These are phyloP conservation scores for Epichloe gansuensis DNA, from an alignment of 2,329 filamentous ascomycete genomes.

Conservation along the genomic window DNA sequence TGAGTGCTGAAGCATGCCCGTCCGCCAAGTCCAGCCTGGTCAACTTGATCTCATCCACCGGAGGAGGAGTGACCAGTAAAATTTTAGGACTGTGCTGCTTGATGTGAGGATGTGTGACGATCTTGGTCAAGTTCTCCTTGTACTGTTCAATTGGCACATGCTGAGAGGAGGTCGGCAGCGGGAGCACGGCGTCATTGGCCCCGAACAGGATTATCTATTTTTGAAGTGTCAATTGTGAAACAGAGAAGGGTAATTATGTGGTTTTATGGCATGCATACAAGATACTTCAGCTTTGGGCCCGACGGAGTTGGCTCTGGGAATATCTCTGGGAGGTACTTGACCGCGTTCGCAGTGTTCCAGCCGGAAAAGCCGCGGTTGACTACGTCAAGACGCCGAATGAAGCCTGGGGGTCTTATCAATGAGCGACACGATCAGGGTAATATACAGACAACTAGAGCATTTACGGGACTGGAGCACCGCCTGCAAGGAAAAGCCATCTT, in stretches of 20 bases:
- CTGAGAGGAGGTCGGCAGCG: constrained; percentile 50
- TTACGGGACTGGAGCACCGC: constrained; percentile 56
- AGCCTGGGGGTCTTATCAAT: constrained; percentile 35
- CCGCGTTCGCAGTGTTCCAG: constrained; percentile 67
- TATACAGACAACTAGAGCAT: constrained; percentile 13
- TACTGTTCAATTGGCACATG: constrained; percentile 68
- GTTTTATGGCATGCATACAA: constrained; percentile 37
- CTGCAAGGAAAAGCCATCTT: constrained; percentile 61
- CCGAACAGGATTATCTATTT: constrained; percentile 65
- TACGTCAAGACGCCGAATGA: constrained; percentile 67
- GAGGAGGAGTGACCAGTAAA: constrained; percentile 70
- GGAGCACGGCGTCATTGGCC: constrained; percentile 75
- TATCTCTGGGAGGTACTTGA: constrained; percentile 55
- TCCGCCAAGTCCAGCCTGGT: constrained; percentile 32
- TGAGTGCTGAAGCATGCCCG: constrained; percentile 31
- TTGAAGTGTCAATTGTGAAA: not conserved
- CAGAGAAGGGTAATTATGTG: not conserved
- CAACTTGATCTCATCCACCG: constrained; percentile 62
- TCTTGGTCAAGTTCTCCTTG: constrained; percentile 55
- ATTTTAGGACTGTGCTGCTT: constrained; percentile 57
- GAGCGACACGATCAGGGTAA: not conserved
- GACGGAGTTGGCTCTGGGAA: constrained; percentile 51
- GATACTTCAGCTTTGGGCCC: constrained; percentile 49
- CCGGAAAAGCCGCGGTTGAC: constrained; percentile 80
- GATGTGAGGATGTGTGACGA: constrained; percentile 60